Evolutionary conservation across 192 early-diverging fungal genomes (phyloP), one percentile per base, ranked within the genome.

Genomic region (Umbelopsis ramanniana): DNA sequence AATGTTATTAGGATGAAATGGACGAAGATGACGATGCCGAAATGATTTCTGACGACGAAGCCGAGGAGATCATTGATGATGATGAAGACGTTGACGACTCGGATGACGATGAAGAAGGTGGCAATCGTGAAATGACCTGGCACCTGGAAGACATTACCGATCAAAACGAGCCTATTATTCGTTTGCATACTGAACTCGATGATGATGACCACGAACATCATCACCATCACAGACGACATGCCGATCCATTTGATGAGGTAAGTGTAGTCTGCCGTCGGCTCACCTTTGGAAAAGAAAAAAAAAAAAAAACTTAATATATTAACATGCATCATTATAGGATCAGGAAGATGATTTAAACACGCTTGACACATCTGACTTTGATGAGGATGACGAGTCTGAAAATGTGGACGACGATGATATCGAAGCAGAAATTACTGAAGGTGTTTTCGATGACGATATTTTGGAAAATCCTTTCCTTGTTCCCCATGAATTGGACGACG

Each of bases 31-130:
- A 83, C n/a, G 85, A 84, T 2, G 79, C 83, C 8, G 83, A 86
- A 66, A 78, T 72, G 17, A 80, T 84, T 10, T 72, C 69, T 10
- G 85, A 90, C 38, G 74, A 80, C 17, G 82, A 76, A 38, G 82
- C 78, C 48, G 63, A 63, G 26, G 57, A 63, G 17, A 76, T 45
- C 54, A 80, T 71, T 63, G 29, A 75, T n/a, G 71, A 68, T n/a
- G 72, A 63, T 11, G 83, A 84, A 14, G 78, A 80, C 47, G 80
- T 81, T 48, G 82, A 84, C 47, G 83, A 86, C 26, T 72, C 77
- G n/a, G 84, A 84, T 14, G 85, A 88, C 22, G 90, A 84, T 10
- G 85, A 82, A 33, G 88, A 85, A n/a, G 81, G 84, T 6, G 85
- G 81, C 0, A 63, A 63, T 9, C 85, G 85, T 45, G 87, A 83